These are phyloP conservation scores for Hypoxylon sp. DNA, from an alignment of 2,329 filamentous ascomycete species.

Conservation along the genomic window DNA sequence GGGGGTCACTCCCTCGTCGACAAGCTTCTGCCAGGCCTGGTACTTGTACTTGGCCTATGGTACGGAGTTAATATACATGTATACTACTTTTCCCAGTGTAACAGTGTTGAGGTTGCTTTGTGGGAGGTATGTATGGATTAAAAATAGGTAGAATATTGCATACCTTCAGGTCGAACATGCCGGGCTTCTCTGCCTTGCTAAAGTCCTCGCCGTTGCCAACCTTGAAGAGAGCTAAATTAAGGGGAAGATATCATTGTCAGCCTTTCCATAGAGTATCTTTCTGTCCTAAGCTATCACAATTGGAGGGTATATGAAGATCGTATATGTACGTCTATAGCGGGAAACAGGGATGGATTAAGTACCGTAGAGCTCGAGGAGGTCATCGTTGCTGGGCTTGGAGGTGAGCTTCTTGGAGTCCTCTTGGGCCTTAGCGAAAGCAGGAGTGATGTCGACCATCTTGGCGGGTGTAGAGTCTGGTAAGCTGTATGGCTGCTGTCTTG, in stretches of 20 bases:
- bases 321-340: neutral
- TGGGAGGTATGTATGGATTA: neutral
- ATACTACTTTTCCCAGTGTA: too few species aligned
- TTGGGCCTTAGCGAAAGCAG: constrained; percentile 42
- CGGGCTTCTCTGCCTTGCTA: constrained; percentile 68
- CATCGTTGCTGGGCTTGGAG: constrained; percentile 73
- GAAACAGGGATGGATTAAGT: constrained; percentile 34
- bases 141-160: constrained; percentile 39
- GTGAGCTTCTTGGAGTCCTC: constrained; percentile 77
- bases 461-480: constrained; percentile 21
- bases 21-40: constrained; percentile 80
- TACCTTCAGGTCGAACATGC: constrained; percentile 81
- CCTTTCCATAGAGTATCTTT: neutral
- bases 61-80: constrained; percentile 12
- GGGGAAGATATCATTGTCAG: constrained; percentile 16
- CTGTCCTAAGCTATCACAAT: neutral
- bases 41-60: constrained; percentile 83
- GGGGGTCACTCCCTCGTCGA: constrained; percentile 73
- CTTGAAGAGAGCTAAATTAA: constrained; percentile 69
- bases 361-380: constrained; percentile 76
- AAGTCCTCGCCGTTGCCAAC: constrained; percentile 71
- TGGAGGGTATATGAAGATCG: neutral
- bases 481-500: constrained; percentile 11
- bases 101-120: too few species aligned
- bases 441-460: constrained; percentile 50